Evolutionary conservation across 257 asterid species (phyloP), one percentile per base, ranked within the genome.

Genomic region (Leonotis leonurus): DNA sequence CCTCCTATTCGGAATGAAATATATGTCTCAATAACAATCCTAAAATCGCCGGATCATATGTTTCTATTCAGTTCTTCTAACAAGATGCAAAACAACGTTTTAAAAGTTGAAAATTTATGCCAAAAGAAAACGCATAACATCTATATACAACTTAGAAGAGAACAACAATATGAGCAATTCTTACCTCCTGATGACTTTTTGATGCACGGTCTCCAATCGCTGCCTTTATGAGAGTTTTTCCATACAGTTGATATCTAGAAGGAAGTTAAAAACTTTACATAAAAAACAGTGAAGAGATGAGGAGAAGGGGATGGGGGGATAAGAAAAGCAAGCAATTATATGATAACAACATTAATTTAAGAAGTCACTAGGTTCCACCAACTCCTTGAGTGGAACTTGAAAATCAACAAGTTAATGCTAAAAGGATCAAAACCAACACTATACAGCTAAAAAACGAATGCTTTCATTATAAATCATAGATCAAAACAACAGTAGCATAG

Each of bases 141-240:
- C 29, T 10, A 3, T 14, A 43, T 32, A 22, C 8, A 43, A 33
- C 40, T 46, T 13, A 46, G 35, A 46, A 46, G 43, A 30, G 1
- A 45, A 29, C n/a, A 17, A 40, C 32, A 54, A 0, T 16, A 21
- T 3, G 21, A 29, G 26, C 12, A 8, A 16, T 68, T 43, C 49
- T 18, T 76, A 89, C 95, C 95, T 80, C 76, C 85, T 10, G 82
- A 71, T 60, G 94, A 81, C 60, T 60, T 80, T 80, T 79, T 83
- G 76, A 81, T 81, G 86, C 99, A 92, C 9, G 95, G 89, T 73
- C 78, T 86, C 99, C 97, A 92, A 35, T 78, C 89, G 30, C 93
- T 89, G 53, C 88, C 79, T 81, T 77, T 85, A 50, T 86, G 79
- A 54, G 99, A 85, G 65, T 86, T 80, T 50, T 89, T 86, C 97